These are phyloP conservation scores for Mortierella sp. DNA, from an alignment of 371 early-diverging fungal species.

Conservation along the genomic window DNA sequence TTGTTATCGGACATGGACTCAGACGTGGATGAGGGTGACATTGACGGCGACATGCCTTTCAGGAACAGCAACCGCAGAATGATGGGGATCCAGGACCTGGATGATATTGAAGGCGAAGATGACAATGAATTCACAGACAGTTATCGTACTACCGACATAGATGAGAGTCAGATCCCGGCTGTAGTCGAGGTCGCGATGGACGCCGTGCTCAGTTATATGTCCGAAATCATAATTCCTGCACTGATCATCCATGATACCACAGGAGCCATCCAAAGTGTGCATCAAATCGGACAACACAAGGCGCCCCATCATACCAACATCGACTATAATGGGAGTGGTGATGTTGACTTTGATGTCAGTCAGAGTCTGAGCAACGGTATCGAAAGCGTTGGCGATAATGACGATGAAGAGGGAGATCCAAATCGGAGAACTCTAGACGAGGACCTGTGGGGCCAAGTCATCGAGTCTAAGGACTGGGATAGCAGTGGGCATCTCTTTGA, in stretches of 20 bases:
- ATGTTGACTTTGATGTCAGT: conserved; percentile 12
- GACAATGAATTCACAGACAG: no score
- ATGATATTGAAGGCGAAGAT: neutral
- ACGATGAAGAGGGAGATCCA: neutral
- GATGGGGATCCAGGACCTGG: no score
- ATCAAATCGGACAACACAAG: conserved; percentile 17
- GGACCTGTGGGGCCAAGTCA: conserved; percentile 38
- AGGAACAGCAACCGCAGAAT: no score
- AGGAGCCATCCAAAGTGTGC: conserved; percentile 26
- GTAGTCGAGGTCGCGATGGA: conserved; percentile 37
- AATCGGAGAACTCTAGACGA: conserved; percentile 17
- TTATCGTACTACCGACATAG: neutral
- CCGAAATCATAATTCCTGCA: conserved; percentile 34
- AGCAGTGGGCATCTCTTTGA: conserved; percentile 35
- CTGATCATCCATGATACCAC: conserved; percentile 36
- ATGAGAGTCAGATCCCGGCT: conserved; percentile 39
- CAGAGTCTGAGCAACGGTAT: conserved; percentile 11
- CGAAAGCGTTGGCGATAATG: neutral
- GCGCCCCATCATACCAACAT: neutral
- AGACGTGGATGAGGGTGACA: neutral
- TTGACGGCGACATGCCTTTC: conserved; percentile 8
- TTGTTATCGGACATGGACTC: conserved; percentile 6
- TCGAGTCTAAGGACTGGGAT: conserved; percentile 31
- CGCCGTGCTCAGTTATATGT: conserved; percentile 35
- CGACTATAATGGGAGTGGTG: conserved; percentile 10